Evolutionary conservation across 129 eudicot genomes (phyloP), one percentile per base, ranked within the genome.

Genomic region (Escallonia herrerae): DNA sequence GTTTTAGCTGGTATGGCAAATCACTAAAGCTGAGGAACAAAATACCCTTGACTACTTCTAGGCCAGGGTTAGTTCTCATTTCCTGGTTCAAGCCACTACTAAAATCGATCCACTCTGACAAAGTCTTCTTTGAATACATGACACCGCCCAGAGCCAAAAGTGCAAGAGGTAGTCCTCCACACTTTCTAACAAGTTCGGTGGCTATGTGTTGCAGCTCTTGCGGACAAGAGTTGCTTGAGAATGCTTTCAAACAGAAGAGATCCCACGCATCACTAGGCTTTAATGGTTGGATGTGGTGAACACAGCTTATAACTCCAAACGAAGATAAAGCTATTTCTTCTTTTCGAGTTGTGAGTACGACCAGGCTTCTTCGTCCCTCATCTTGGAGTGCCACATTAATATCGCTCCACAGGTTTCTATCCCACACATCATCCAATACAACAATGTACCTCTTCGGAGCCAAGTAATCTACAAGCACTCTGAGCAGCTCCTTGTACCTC

Each of bases 371-470:
- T 45, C 46, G 45, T 6, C 22, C 41, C 6, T 68, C 46, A 68
- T 47, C 64, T 4, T 64, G 73, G 33, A 68, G 58, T 40, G 37
- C 14, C 22, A 6, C 8, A 12, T 9, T 56, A 0, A 68, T 4
- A 3, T 37, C 37, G 6, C 45, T 53, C 64, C 56, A 68, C 3
- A 50, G 38, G 6, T 68, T 7, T 12, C 40, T 43, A 47, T 51
- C 59, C 73, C 73, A 68, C 41, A 68, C 38, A 39, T 68, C 73
- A 68, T 68, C 73, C 56, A 68, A 15, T 43, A 68, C 73, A 57
- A 68, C 40, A 15, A 56, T 3, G 38, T 68, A 68, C 47, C 57
- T 57, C 64, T 41, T 68, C 5, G 2, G 9, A 9, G 0, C 8
- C 33, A 70, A 41, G 7, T 9, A 47, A 7, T 49, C 15, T 10